Evolutionary conservation across 768 basidiomycete genomes (phyloP).

Genomic region (Cubamyces lactineus): DNA sequence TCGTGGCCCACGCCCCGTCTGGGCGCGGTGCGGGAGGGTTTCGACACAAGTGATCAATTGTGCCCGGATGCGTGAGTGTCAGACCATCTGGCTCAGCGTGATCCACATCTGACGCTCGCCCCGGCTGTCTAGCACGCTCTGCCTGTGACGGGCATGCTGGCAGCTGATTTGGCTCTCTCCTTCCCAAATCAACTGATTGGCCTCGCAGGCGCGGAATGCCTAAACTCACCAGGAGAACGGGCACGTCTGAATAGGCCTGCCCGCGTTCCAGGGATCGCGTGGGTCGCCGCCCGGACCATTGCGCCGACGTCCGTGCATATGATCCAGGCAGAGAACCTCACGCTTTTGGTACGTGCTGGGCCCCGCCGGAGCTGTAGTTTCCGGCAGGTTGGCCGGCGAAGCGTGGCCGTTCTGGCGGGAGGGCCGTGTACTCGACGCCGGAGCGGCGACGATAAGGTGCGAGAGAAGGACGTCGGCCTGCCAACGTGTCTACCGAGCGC

Average conservation of each 20-base stretch:
- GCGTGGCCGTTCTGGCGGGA: neutral
- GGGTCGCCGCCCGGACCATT: neutral
- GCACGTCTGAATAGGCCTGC: neutral
- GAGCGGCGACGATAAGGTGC: constrained; percentile 2
- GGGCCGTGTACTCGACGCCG: neutral
- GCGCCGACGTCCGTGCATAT: neutral
- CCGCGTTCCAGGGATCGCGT: neutral
- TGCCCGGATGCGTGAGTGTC: too few species aligned
- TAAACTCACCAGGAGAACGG: constrained; percentile 14
- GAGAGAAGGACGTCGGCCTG: neutral
- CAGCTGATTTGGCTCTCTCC: neutral
- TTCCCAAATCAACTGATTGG: neutral
- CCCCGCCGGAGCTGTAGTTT: neutral
- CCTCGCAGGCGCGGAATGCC: constrained; percentile 15
- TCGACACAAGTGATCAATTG: too few species aligned
- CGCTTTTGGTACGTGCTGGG: neutral
- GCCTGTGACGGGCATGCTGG: neutral
- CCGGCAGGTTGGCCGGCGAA: constrained; percentile 13
- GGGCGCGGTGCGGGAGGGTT: too few species aligned
- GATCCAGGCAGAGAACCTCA: constrained; percentile 3
- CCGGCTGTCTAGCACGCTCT: neutral
- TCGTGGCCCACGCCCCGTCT: neutral
- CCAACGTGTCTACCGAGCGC: too few species aligned
- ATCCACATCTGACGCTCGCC: constrained; percentile 9
- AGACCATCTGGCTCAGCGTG: neutral